Evolutionary conservation across 1,284 basidiomycete species (phyloP).

Genomic region (Papiliotrema nemorosa): DNA sequence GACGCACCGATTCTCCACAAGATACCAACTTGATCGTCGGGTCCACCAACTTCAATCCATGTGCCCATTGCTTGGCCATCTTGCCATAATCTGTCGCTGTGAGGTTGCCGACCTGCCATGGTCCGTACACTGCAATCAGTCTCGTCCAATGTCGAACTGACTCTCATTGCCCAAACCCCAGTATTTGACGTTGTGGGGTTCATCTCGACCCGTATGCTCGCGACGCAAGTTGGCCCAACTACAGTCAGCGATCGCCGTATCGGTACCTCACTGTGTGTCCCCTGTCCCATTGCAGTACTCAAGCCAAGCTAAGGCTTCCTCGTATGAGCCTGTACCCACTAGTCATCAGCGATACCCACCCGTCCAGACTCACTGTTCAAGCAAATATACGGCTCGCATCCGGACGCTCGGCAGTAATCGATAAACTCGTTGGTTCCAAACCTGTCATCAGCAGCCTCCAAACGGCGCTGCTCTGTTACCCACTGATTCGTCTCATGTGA

Average conservation of each 20-base stretch:
- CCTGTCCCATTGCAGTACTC: constrained; percentile 62
- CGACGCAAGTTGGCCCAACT: constrained; percentile 62
- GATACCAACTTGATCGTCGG: constrained; percentile 59
- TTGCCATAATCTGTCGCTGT: constrained; percentile 59
- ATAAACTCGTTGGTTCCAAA: constrained; percentile 62
- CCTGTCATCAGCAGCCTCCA: constrained; percentile 2
- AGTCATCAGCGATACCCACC: constrained; percentile 2
- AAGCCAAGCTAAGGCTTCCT: constrained; percentile 63
- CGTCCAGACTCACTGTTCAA: constrained; percentile 52
- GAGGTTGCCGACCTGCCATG: constrained; percentile 65
- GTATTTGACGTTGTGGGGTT: constrained; percentile 57
- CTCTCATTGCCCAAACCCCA: constrained; percentile 53
- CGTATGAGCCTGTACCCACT: constrained; percentile 61
- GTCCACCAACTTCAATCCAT: constrained; percentile 60
- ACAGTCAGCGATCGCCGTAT: constrained; percentile 16
- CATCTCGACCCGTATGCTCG: constrained; percentile 58
- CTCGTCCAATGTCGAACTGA: constrained; percentile 9
- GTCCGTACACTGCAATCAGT: constrained; percentile 54
- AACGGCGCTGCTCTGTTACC: not conserved
- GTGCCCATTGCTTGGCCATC: constrained; percentile 62
- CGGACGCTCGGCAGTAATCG: constrained; percentile 36
- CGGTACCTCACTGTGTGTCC: constrained; percentile 27
- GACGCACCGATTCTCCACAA: constrained; percentile 57
- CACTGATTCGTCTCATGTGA: constrained; percentile 60
- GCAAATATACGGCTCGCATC: constrained; percentile 60